phyloP scores from a whole-genome alignment of 768 basidiomycete species.

The Galerina sulciceps region DNA sequence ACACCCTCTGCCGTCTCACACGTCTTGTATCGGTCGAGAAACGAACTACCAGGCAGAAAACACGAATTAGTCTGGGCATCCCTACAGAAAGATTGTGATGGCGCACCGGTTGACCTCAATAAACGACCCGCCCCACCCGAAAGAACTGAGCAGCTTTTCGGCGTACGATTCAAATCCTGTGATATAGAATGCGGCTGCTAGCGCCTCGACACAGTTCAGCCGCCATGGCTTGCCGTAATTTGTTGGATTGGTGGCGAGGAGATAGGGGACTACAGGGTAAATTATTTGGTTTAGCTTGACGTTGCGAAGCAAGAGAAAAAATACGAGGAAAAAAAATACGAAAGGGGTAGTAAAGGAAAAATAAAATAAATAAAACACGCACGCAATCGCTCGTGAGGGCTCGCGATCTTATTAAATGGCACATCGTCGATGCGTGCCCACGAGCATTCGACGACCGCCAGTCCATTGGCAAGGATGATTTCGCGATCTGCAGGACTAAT shows the following conservation, averaged over 20 bases:
- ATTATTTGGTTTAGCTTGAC: neutral
- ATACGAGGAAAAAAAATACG: too few relatives aligned
- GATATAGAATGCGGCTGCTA: conserved; percentile 95
- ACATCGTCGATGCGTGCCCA: conserved; percentile 97
- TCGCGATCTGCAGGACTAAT: conserved; percentile 87
- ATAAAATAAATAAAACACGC: conserved; percentile 33
- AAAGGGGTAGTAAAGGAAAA: neutral
- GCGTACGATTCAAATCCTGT: conserved; percentile 86
- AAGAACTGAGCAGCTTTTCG: conserved; percentile 74
- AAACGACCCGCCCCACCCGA: conserved; percentile 93
- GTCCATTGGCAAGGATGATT: conserved; percentile 70
- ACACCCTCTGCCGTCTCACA: conserved; percentile 70
- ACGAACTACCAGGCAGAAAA: conserved; percentile 40
- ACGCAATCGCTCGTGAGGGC: conserved; percentile 91
- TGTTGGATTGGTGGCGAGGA: conserved; percentile 94
- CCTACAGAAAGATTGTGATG: neutral
- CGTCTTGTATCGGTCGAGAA: conserved; percentile 76
- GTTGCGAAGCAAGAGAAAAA: neutral
- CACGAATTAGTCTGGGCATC: neutral
- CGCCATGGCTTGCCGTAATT: conserved; percentile 99
- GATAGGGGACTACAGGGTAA: conserved; percentile 77
- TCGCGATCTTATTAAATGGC: conserved; percentile 91
- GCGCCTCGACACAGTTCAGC: conserved; percentile 91
- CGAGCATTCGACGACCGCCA: conserved; percentile 98
- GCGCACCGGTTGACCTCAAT: conserved; percentile 78